Conservation (phyloP, 1,284 basidiomycete species). For the Exobasidium cylindrosporum region DNA sequence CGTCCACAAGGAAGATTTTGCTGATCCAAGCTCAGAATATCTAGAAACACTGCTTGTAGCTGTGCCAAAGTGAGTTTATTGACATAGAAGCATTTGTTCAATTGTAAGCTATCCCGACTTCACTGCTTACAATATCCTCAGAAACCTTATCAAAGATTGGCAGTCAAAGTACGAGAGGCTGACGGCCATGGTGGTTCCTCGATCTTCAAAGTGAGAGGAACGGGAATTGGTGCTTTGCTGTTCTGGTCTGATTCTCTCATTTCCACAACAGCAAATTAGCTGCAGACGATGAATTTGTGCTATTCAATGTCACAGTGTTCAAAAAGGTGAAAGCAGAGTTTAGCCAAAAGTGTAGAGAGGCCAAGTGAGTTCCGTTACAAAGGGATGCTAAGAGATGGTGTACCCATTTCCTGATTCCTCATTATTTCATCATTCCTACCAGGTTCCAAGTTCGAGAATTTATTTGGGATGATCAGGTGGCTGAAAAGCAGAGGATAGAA, state of each 20-base stretch:
- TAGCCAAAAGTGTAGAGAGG: constrained; percentile 87
- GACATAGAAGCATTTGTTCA: neutral
- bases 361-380: constrained; percentile 65
- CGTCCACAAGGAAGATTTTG: constrained; percentile 76
- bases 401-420: constrained; percentile 5
- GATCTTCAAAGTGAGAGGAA: constrained; percentile 64
- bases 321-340: constrained; percentile 88
- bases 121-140: constrained; percentile 52
- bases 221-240: neutral
- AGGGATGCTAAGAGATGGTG: neutral
- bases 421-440: constrained; percentile 53
- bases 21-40: constrained; percentile 79
- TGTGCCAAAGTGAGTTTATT: constrained; percentile 74
- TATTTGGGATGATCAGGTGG: constrained; percentile 78
- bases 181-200: constrained; percentile 87
- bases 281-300: constrained; percentile 81
- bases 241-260: neutral
- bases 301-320: constrained; percentile 88
- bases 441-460: constrained; percentile 87
- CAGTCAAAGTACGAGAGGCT: constrained; percentile 82
- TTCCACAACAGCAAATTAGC: constrained; percentile 61
- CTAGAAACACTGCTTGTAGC: constrained; percentile 89
- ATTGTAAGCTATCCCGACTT: neutral
- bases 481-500: constrained; percentile 80
- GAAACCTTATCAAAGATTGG: constrained; percentile 84